Base-by-base conservation (phyloP, 192 early-diverging fungal genomes). In the Backusella westeae region DNA sequence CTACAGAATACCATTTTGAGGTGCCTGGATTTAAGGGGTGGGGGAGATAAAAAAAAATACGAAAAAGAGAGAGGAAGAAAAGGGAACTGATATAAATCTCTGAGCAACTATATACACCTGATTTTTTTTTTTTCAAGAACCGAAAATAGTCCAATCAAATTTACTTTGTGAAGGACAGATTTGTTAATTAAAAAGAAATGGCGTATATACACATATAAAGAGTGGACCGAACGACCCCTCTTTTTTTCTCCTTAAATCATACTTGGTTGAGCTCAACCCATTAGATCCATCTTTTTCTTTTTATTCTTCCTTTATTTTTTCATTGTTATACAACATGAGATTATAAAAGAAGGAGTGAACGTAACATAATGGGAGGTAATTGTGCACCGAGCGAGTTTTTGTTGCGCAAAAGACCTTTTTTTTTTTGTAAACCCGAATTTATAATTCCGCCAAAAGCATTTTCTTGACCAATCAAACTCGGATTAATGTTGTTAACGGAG, bases 1-100 rank as follows among this genome's bases (percentile, higher is more conserved):
- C 52, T 63, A 52, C 77, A 78, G 17, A 73, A 21, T 19, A 44
- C 21, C 77, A 78, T 78, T 49, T 44, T 44, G 42, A 44, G 42
- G 46, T n/a, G 39, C 19, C 53, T 38, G 29, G 42, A 12, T 69
- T 34, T 36, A 63, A 56, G 56, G 17, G 32, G 34, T 4, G 9
- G n/a, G 34, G 9, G 12, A 59, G 9, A 74, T 23, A 42, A 10
- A 39, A 65, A 65, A 12, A 39, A 41, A 74, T 41, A 36, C 32
- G 32, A 41, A 44, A 72, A 32, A 46, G 29, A 34, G 10, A n/a
- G 38, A 70, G 34, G 42, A 46, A 32, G 32, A 26, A 36, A 23
- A 26, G 38, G 12, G 23, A 36, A 41, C 3, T 39, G 38, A 49
- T 49, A 49, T 49, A 49, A 71, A 71, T 10, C 9, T 23, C 56